Percentiles rank a stretch among this genome's conserved stretches.
Evolutionary conservation across 1,284 basidiomycete genomes (phyloP).

Genomic region (Apiotrichum sp.): DNA sequence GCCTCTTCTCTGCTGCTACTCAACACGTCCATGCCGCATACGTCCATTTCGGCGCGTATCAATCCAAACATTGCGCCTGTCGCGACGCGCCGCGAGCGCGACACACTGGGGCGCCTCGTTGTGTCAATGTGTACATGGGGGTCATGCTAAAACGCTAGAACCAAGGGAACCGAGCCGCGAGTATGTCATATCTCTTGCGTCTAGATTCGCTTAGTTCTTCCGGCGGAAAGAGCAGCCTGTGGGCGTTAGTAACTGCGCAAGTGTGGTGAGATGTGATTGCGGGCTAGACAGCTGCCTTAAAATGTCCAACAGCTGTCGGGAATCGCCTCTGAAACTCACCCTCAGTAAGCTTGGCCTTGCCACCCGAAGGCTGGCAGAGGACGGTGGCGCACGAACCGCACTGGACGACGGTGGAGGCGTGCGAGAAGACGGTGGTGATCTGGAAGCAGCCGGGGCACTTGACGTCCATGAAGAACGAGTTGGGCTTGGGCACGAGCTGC

Average conservation of each 20-base stretch:
- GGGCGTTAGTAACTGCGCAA: constrained; percentile 4
- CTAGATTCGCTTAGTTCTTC: constrained; percentile 43
- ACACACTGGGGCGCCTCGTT: background rate
- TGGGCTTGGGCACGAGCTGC: constrained; percentile 94
- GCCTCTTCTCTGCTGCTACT: too few relatives aligned
- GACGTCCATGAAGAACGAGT: constrained; percentile 99
- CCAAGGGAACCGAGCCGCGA: constrained; percentile 16
- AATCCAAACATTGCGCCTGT: too few relatives aligned
- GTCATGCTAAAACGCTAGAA: constrained; percentile 16
- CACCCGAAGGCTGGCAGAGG: constrained; percentile 97
- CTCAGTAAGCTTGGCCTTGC: constrained; percentile 96
- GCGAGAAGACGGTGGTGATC: constrained; percentile 51
- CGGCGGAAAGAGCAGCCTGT: constrained; percentile 50
- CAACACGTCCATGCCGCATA: too few relatives aligned
- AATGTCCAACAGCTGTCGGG: too few relatives aligned
- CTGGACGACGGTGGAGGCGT: constrained; percentile 50
- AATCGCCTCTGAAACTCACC: constrained; percentile 59
- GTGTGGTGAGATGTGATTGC: background rate
- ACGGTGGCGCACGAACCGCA: constrained; percentile 92
- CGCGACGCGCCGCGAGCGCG: too few relatives aligned
- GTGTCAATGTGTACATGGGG: constrained; percentile 25
- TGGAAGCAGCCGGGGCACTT: constrained; percentile 84
- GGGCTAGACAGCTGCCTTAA: too few relatives aligned
- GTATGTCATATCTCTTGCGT: constrained; percentile 6
- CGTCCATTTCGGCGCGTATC: too few relatives aligned